phyloP scores from a whole-genome alignment of 2,329 filamentous ascomycete genomes.

The Eurotiales sp. region DNA sequence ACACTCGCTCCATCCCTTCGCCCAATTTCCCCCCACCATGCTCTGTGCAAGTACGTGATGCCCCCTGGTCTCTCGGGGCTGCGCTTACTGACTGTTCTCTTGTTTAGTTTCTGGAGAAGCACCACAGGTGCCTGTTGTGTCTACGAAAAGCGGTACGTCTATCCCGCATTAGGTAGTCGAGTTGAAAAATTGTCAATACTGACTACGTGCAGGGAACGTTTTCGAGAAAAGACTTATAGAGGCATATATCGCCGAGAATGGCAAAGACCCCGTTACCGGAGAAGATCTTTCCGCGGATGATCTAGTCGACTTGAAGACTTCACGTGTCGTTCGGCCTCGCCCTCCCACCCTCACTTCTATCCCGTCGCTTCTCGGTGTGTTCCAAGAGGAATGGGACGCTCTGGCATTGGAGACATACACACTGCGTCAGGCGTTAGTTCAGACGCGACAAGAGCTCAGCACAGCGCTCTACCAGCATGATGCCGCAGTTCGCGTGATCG shows the following conservation, averaged over 20 bases:
- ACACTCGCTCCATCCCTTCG: slow-evolving; percentile 18
- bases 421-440: slow-evolving; percentile 79
- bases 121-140: slow-evolving; percentile 90
- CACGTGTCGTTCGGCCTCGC: slow-evolving; percentile 78
- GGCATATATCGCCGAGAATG: slow-evolving; percentile 88
- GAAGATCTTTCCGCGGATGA: slow-evolving; percentile 81
- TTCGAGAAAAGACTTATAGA: slow-evolving; percentile 96
- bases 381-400: slow-evolving; percentile 98
- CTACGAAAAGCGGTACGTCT: slow-evolving; percentile 80
- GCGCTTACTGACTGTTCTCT: background rate
- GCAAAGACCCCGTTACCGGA: slow-evolving; percentile 85
- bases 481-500: slow-evolving; percentile 92
- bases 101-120: slow-evolving; percentile 85
- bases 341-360: slow-evolving; percentile 95
- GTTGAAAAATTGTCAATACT: slow-evolving; percentile 22
- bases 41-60: slow-evolving; percentile 62
- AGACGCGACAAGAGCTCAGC: slow-evolving; percentile 89
- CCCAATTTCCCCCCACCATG: slow-evolving; percentile 41
- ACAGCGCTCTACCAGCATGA: slow-evolving; percentile 96
- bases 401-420: slow-evolving; percentile 88
- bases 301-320: slow-evolving; percentile 79
- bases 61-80: background rate
- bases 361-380: slow-evolving; percentile 85
- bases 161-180: slow-evolving; percentile 17
- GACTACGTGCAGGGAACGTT: slow-evolving; percentile 62